phyloP scores from a whole-genome alignment of 495 filamentous ascomycete species.

The Bathelium albidoporum region DNA sequence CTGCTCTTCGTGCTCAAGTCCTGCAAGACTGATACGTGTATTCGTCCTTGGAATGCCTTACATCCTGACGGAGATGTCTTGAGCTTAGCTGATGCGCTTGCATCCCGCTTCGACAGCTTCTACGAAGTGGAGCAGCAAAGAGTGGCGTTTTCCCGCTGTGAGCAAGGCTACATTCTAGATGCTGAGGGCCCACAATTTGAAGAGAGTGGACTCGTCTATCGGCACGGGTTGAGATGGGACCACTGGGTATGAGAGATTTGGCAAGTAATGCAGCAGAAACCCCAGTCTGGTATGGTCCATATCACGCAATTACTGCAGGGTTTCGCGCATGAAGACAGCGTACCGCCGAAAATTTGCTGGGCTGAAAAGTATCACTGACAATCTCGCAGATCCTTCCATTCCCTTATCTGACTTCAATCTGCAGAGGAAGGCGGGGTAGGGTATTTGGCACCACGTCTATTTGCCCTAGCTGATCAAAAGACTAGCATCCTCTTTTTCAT shows the following conservation, averaged over 20 bases:
- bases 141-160: conserved; percentile 48
- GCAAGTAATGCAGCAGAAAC: no score
- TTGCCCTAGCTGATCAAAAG: no score
- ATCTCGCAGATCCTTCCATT: no score
- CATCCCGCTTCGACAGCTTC: conserved; percentile 44
- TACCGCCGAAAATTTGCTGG: no score
- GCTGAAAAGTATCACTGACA: no score
- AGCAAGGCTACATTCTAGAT: conserved; percentile 48
- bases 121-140: conserved; percentile 39
- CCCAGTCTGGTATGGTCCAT: no score
- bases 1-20: conserved; percentile 28
- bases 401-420: no score
- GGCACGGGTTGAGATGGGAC: neutral
- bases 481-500: no score
- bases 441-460: no score
- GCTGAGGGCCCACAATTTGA: conserved; percentile 44
- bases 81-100: conserved; percentile 33
- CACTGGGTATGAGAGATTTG: neutral
- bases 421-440: no score
- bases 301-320: no score
- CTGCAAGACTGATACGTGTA: conserved; percentile 25
- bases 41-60: conserved; percentile 24
- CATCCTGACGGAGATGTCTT: conserved; percentile 25
- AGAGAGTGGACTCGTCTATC: conserved; percentile 9
- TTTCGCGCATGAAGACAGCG: no score